Evolutionary conservation across 2,329 filamentous ascomycete species (phyloP).

Genomic region (Fusarium sulawesiense): DNA sequence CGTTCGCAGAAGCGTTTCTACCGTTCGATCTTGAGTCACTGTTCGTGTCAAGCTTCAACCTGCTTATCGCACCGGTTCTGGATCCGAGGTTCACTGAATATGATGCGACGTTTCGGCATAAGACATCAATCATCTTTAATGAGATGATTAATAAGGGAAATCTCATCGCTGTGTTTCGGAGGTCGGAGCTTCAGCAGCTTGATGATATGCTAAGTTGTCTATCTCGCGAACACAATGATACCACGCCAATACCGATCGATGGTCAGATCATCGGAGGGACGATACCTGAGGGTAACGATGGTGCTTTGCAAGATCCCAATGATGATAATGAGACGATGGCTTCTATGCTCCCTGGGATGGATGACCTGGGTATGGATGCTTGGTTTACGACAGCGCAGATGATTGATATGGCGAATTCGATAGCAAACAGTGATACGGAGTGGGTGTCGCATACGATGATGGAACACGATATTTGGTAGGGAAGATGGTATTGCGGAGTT

Average conservation of each 20-base stretch:
- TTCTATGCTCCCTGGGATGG: conserved; percentile 32
- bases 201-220: conserved; percentile 53
- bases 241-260: conserved; percentile 6
- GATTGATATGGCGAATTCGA: conserved; percentile 60
- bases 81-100: conserved; percentile 52
- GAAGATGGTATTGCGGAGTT: background rate
- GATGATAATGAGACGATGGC: conserved; percentile 34
- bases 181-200: conserved; percentile 59
- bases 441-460: conserved; percentile 60
- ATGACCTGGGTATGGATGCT: conserved; percentile 46
- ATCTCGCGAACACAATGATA: conserved; percentile 16
- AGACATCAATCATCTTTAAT: conserved; percentile 57
- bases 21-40: conserved; percentile 60
- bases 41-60: conserved; percentile 57
- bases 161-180: conserved; percentile 57
- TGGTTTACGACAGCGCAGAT: conserved; percentile 59
- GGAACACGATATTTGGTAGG: conserved; percentile 57
- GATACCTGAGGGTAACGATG: background rate
- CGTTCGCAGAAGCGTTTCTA: conserved; percentile 57
- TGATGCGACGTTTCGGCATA: conserved; percentile 53
- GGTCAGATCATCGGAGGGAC: conserved; percentile 29
- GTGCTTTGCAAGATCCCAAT: background rate
- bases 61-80: conserved; percentile 54
- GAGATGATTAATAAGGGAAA: conserved; percentile 61
- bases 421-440: conserved; percentile 57